These are phyloP conservation scores for Hirsutella thompsonii DNA, from an alignment of 2,329 filamentous ascomycete species.

Conservation along the genomic window DNA sequence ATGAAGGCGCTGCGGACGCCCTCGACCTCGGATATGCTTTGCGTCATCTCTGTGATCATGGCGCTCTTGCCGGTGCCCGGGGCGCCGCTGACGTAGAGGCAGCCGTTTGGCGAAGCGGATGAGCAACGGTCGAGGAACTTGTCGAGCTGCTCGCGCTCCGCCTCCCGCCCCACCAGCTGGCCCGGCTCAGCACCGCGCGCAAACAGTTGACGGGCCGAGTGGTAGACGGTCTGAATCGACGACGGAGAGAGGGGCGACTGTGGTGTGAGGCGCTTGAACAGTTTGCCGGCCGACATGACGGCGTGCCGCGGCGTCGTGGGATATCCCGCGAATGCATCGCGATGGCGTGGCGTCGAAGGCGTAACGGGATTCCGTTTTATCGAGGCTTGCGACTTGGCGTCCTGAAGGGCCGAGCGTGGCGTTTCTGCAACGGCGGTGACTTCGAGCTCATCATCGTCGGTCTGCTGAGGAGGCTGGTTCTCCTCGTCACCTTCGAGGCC, in stretches of 20 bases:
- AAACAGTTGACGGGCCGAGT: slow-evolving; percentile 77
- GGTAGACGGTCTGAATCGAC: slow-evolving; percentile 65
- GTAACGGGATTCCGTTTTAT: slow-evolving; percentile 41
- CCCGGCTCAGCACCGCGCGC: slow-evolving; percentile 64
- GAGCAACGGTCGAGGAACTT: slow-evolving; percentile 56
- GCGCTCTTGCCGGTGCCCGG: slow-evolving; percentile 96
- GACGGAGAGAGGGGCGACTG: slow-evolving; percentile 61
- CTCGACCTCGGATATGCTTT: slow-evolving; percentile 37
- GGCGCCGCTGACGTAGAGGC: slow-evolving; percentile 88
- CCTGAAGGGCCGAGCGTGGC: slow-evolving; percentile 12
- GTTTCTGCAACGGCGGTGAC: slow-evolving; percentile 26
- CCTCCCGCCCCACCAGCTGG: slow-evolving; percentile 65
- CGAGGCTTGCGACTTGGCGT: slow-evolving; percentile 16
- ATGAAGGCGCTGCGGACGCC: slow-evolving; percentile 62
- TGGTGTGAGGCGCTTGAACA: slow-evolving; percentile 67
- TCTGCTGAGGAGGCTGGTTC: slow-evolving; percentile 39
- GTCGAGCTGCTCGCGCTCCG: slow-evolving; percentile 50
- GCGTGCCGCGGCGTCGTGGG: slow-evolving; percentile 75
- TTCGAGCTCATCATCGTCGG: slow-evolving; percentile 24
- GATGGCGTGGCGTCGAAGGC: slow-evolving; percentile 63
- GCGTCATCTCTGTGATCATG: slow-evolving; percentile 69
- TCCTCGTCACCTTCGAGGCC: slow-evolving; percentile 44
- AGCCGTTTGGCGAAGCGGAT: slow-evolving; percentile 53
- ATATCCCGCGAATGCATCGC: slow-evolving; percentile 61
- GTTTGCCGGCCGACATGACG: slow-evolving; percentile 62